These are phyloP conservation scores for Bisporella sp. DNA, from an alignment of 2,329 filamentous ascomycete species.

Conservation along the genomic window DNA sequence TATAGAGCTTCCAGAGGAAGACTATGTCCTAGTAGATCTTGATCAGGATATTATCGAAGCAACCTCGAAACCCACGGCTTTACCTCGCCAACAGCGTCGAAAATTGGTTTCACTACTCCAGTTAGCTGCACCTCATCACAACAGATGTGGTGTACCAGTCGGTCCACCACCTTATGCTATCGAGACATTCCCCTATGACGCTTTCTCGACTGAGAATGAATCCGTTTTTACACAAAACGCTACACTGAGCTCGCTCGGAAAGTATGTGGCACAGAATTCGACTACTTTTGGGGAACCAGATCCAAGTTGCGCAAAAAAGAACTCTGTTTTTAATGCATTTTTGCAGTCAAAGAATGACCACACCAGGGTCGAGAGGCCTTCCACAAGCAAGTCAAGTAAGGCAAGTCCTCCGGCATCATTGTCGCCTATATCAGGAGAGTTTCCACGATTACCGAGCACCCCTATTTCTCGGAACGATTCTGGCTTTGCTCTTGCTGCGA, in stretches of 20 bases:
- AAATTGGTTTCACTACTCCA: constrained; percentile 87
- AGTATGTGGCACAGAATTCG: constrained; percentile 85
- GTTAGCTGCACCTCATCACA: constrained; percentile 81
- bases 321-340: constrained; percentile 87
- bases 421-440: constrained; percentile 72
- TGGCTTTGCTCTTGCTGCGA: constrained; percentile 78
- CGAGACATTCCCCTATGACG: constrained; percentile 85
- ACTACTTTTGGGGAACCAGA: constrained; percentile 69
- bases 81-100: constrained; percentile 82
- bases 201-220: constrained; percentile 81
- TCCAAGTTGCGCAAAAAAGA: constrained; percentile 37
- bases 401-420: constrained; percentile 57
- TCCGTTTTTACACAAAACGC: constrained; percentile 71
- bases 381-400: constrained; percentile 60
- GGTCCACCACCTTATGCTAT: constrained; percentile 89
- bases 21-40: constrained; percentile 90
- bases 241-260: constrained; percentile 65
- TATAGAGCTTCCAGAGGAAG: constrained; percentile 82
- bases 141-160: constrained; percentile 76
- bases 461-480: constrained; percentile 87
- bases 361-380: constrained; percentile 65
- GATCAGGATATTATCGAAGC: constrained; percentile 88
- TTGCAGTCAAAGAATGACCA: constrained; percentile 65
- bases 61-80: constrained; percentile 65
- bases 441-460: constrained; percentile 68